phyloP scores from a whole-genome alignment of 2,329 filamentous ascomycete species.

The Coniella vitis region DNA sequence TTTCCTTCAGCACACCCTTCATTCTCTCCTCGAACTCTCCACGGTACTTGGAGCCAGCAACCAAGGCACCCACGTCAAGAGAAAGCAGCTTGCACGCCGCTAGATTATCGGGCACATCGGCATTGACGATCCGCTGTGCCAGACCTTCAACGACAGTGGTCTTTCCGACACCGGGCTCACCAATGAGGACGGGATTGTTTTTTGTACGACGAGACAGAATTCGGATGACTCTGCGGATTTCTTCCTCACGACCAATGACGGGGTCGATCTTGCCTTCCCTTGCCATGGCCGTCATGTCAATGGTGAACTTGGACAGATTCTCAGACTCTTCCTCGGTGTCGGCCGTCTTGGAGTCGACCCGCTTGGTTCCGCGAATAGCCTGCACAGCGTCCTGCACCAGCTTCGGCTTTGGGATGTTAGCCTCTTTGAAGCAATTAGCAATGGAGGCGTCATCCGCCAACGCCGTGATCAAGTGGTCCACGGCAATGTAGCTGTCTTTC shows the following conservation, averaged over 20 bases:
- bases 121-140: constrained; percentile 90
- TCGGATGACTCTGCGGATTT: constrained; percentile 84
- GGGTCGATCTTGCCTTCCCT: constrained; percentile 97
- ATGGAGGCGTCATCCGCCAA: constrained; percentile 73
- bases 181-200: constrained; percentile 97
- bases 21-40: constrained; percentile 99
- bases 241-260: constrained; percentile 93
- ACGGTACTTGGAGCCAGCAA: constrained; percentile 96
- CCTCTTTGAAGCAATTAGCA: constrained; percentile 68
- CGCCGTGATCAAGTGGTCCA: constrained; percentile 87
- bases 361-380: constrained; percentile 83
- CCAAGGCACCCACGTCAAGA: constrained; percentile 87
- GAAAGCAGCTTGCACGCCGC: constrained; percentile 91
- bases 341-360: constrained; percentile 93
- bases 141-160: constrained; percentile 96
- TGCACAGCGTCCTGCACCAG: constrained; percentile 85
- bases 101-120: constrained; percentile 91
- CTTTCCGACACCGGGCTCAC: constrained; percentile 96
- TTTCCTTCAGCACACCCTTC: constrained; percentile 98
- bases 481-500: constrained; percentile 88
- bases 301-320: constrained; percentile 95
- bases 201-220: constrained; percentile 92
- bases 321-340: constrained; percentile 90
- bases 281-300: constrained; percentile 96
- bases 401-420: constrained; percentile 87